Conservation (phyloP, 257 asterid species). For the Solanum medicagineum region DNA sequence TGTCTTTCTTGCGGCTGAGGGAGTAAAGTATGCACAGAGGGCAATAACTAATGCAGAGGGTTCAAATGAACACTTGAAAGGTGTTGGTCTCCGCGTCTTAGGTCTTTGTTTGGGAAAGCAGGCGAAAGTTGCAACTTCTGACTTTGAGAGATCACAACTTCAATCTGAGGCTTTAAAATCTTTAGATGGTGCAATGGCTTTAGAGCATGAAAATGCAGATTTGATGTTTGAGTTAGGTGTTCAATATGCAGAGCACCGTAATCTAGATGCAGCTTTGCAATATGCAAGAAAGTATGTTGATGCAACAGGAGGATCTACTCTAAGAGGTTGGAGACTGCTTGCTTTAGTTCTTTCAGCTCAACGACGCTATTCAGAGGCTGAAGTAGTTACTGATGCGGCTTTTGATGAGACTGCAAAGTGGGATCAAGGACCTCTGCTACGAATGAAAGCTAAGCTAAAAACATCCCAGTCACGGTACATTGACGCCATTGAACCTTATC, state of each 20-base stretch:
- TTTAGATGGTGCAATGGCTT: constrained; percentile 54
- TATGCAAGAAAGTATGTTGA: constrained; percentile 76
- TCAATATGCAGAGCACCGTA: constrained; percentile 82
- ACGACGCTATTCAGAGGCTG: constrained; percentile 76
- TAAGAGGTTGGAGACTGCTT: constrained; percentile 88
- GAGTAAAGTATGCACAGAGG: constrained; percentile 62
- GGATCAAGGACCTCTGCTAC: constrained; percentile 92
- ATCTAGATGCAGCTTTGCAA: constrained; percentile 69
- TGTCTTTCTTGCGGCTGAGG: constrained; percentile 74
- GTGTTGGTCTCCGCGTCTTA: constrained; percentile 67
- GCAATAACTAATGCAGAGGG: constrained; percentile 51
- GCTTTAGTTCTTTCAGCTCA: constrained; percentile 87
- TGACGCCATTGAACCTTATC: constrained; percentile 81
- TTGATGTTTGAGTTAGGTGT: constrained; percentile 73
- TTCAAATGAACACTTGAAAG: constrained; percentile 56
- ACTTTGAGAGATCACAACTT: constrained; percentile 83
- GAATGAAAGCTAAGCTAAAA: constrained; percentile 85
- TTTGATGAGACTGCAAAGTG: constrained; percentile 89
- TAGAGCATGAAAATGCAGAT: constrained; percentile 73
- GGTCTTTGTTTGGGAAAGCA: constrained; percentile 91
- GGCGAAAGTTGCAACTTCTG: constrained; percentile 75
- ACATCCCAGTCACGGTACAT: constrained; percentile 57
- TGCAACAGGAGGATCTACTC: constrained; percentile 81
- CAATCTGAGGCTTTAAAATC: constrained; percentile 89
- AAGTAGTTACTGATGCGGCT: constrained; percentile 85